Base-by-base conservation (phyloP, 306 rosid species). In the Rubus parviflorus region DNA sequence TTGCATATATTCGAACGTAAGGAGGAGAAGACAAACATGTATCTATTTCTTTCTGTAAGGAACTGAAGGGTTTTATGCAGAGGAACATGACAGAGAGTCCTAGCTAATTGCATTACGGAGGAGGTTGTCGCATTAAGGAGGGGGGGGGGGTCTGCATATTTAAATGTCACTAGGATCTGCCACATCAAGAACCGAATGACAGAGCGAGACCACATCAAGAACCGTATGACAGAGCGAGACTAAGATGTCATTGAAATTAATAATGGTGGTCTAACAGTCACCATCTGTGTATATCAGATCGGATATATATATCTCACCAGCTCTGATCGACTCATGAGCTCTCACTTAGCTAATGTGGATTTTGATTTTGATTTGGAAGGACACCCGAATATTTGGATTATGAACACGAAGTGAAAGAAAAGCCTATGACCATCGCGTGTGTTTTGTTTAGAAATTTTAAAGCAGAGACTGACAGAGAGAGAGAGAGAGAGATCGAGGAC, bases 221-320 rank as follows among this genome's bases (percentile, higher is more conserved):
- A 16, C 65, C 25, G 43, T 70, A 69, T 66, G 75, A 70, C 35
- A 65, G 56, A 61, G 57, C 35, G 35, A 30, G 35, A 80, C 71
- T 41, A 45, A 2, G 70, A 68, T 8, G 65, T 37, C 23, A 38
- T 15, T 0, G 11, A 37, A 25, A 30, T 30, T 30, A 30, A 12
- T 25, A 6, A 7, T 4, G 76, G 67, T 38, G 19, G 12, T 49
- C 22, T 30, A 69, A 75, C 65, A 49, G 37, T 61, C 73, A 19
- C 57, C 68, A 42, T 60, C 67, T 81, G 60, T 56, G 68, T 45
- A 47, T 15, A 25, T 60, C 66, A 60, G 9, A 30, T 30, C 42
- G 6, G 66, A 25, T 30, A 14, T 16, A 9, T 3, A 63, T 38
- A 15, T 63, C 68, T 63, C 42, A 13, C n/a, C 66, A 12, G 66